phyloP scores from a whole-genome alignment of 768 basidiomycete species.

The Russula virescens region DNA sequence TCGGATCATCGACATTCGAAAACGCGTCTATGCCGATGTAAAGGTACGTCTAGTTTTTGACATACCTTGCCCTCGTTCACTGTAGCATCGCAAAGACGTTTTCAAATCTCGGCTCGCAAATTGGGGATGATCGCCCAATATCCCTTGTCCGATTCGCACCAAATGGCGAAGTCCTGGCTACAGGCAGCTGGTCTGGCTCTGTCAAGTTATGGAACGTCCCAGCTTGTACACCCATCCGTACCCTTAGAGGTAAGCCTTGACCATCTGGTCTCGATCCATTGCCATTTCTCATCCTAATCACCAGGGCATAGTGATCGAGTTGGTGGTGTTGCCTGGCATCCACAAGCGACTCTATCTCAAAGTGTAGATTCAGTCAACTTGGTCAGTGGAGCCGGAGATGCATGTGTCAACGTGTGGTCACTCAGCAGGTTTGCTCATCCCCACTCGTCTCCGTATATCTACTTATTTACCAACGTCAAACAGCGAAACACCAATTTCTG shows the following conservation, averaged over 20 bases:
- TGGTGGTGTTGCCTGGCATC: slow-evolving; percentile 98
- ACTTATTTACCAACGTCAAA: slow-evolving; percentile 1
- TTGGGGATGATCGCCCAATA: slow-evolving; percentile 93
- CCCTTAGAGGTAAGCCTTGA: slow-evolving; percentile 58
- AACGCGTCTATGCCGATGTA: slow-evolving; percentile 82
- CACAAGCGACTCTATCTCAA: slow-evolving; percentile 76
- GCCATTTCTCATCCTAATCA: slow-evolving; percentile 15
- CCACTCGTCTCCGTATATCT: not conserved
- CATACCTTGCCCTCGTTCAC: not conserved
- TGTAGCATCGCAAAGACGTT: slow-evolving; percentile 52
- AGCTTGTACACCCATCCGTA: slow-evolving; percentile 70
- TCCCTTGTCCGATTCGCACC: slow-evolving; percentile 94
- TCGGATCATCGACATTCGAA: slow-evolving; percentile 87
- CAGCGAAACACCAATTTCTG: slow-evolving; percentile 82
- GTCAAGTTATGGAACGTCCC: slow-evolving; percentile 97
- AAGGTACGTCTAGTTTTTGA: slow-evolving; percentile 53
- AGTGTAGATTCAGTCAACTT: slow-evolving; percentile 66
- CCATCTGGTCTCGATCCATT: not conserved
- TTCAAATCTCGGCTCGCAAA: slow-evolving; percentile 92
- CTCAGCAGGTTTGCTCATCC: slow-evolving; percentile 55
- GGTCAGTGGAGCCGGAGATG: slow-evolving; percentile 88
- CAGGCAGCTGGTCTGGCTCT: slow-evolving; percentile 94
- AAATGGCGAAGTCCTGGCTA: slow-evolving; percentile 80
- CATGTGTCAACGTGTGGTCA: slow-evolving; percentile 83
- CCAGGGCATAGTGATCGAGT: slow-evolving; percentile 85